phyloP scores from a whole-genome alignment of 225 moss, liverwort and hornwort genomes.

The Thuidium tamariscinum region DNA sequence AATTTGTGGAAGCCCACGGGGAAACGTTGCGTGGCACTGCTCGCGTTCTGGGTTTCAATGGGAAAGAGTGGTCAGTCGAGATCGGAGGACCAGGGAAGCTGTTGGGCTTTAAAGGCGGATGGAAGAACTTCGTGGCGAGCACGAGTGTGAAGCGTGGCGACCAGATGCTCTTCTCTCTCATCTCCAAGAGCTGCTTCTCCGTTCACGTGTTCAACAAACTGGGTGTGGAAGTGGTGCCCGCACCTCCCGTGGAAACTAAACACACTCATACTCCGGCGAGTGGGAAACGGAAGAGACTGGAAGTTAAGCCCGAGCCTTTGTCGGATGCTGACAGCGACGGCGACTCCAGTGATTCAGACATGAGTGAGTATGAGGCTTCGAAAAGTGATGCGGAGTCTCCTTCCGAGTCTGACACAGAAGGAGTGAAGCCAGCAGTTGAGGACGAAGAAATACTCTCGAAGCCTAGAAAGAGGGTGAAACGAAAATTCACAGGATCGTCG shows the following conservation, averaged over 20 bases:
- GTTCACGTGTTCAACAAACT: conserved; percentile 21
- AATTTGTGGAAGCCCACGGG: conserved; percentile 21
- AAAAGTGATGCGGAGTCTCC: not conserved
- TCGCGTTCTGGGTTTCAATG: conserved; percentile 10
- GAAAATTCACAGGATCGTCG: not conserved
- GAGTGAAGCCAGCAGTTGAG: not conserved
- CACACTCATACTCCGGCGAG: not conserved
- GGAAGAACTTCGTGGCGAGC: conserved; percentile 21
- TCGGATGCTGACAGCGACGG: not conserved
- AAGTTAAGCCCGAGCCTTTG: not conserved
- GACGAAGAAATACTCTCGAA: not conserved
- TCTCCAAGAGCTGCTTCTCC: conserved; percentile 20
- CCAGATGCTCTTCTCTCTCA: conserved; percentile 24
- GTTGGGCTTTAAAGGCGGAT: conserved; percentile 28
- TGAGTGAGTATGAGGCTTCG: conserved; percentile 7
- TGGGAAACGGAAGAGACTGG: conserved; percentile 21
- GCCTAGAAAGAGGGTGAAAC: not conserved
- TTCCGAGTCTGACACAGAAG: conserved; percentile 8
- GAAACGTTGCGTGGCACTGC: conserved; percentile 5
- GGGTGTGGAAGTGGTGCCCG: conserved; percentile 8
- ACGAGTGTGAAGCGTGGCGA: conserved; percentile 26
- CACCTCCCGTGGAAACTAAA: not conserved
- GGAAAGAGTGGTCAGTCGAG: conserved; percentile 31
- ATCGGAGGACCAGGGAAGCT: conserved; percentile 4
- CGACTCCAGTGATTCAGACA: not conserved